Percentiles rank a stretch among this genome's conserved stretches.
Evolutionary conservation across 1,139 yeast species (phyloP).

Genomic region (Geotrichum cucujoidarum): DNA sequence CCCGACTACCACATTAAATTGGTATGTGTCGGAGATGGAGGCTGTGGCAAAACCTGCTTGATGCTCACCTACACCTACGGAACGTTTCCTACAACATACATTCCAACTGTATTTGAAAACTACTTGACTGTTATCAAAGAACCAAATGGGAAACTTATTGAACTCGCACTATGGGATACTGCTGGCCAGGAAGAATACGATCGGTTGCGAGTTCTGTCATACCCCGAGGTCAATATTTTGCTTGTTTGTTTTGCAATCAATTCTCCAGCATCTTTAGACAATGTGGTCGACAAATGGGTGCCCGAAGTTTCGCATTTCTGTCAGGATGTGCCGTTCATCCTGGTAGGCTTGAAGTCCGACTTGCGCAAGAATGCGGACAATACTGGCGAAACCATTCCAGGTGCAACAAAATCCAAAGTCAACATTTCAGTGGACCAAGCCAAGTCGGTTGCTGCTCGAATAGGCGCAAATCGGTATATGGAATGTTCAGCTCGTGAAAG

Average conservation of each 20-base stretch:
- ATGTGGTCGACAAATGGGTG: constrained; percentile 79
- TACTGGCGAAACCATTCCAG: constrained; percentile 20
- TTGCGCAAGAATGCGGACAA: constrained; percentile 36
- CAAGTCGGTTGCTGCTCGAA: constrained; percentile 48
- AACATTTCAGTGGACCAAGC: constrained; percentile 37
- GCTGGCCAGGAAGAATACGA: constrained; percentile 95
- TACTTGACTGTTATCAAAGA: constrained; percentile 62
- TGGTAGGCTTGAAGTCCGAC: constrained; percentile 80
- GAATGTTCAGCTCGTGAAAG: constrained; percentile 74
- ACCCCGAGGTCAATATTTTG: constrained; percentile 74
- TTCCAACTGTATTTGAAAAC: constrained; percentile 86
- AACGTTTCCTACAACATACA: constrained; percentile 65
- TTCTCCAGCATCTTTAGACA: constrained; percentile 57
- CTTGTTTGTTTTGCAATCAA: constrained; percentile 74
- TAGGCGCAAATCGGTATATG: constrained; percentile 71
- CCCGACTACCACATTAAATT: constrained; percentile 41
- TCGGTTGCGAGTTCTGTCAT: constrained; percentile 73
- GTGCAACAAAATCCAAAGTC: not conserved
- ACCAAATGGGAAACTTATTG: constrained; percentile 53
- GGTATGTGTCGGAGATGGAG: constrained; percentile 86
- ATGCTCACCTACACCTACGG: constrained; percentile 78
- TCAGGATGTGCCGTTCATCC: constrained; percentile 67
- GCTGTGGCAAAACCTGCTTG: constrained; percentile 91
- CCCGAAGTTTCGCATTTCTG: constrained; percentile 84
- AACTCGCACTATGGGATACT: constrained; percentile 84